phyloP scores from a whole-genome alignment of 2,329 filamentous ascomycete genomes.

The Colletotrichum gloeosporioides region DNA sequence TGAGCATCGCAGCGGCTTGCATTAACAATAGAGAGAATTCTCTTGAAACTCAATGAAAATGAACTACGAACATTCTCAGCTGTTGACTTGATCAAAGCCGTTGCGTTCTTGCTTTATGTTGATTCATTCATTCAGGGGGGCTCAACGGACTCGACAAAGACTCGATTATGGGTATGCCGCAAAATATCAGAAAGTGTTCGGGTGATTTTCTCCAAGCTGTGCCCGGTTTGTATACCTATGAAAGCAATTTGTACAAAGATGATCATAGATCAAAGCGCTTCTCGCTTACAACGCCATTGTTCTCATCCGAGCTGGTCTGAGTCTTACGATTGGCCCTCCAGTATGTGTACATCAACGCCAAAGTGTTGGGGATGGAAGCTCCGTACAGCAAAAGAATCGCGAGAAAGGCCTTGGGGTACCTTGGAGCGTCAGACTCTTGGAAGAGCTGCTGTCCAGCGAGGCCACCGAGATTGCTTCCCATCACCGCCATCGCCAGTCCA shows the following conservation, averaged over 20 bases:
- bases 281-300: neutral
- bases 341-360: constrained; percentile 26
- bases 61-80: neutral
- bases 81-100: neutral
- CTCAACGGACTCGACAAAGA: neutral
- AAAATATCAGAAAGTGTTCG: neutral
- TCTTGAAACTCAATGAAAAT: neutral
- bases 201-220: neutral
- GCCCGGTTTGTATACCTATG: neutral
- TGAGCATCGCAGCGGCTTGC: neutral
- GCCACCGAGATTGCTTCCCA: constrained; percentile 20
- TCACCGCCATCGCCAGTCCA: constrained; percentile 21
- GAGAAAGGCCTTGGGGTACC: constrained; percentile 13
- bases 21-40: neutral
- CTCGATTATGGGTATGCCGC: neutral
- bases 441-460: constrained; percentile 17
- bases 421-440: constrained; percentile 9
- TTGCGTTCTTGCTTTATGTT: neutral
- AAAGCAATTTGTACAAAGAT: neutral
- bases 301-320: neutral
- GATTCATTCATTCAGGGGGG: neutral
- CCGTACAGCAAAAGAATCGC: constrained; percentile 18
- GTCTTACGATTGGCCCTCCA: constrained; percentile 25
- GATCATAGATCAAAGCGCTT: neutral
- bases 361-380: constrained; percentile 21